These are phyloP conservation scores for Castanea sativa DNA, from an alignment of 306 rosid genomes.

Conservation along the genomic window DNA sequence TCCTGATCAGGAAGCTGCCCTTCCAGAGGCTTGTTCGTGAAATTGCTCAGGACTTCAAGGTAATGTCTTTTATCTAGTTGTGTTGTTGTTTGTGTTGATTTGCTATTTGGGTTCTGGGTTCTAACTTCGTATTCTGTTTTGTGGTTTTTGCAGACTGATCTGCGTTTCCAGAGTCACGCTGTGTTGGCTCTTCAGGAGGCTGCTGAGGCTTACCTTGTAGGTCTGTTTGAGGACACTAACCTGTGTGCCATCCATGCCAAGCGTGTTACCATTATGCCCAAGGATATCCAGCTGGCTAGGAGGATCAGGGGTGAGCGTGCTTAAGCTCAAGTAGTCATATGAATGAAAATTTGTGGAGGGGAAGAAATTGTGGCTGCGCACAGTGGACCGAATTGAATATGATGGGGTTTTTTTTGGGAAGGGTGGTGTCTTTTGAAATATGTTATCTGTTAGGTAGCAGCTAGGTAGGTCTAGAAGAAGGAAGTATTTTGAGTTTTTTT, in stretches of 20 bases:
- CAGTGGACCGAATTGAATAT: conserved; percentile 11
- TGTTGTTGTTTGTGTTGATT: no score
- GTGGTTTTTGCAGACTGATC: conserved; percentile 59
- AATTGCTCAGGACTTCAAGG: conserved; percentile 97
- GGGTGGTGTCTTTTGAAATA: conserved; percentile 1
- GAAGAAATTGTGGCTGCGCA: conserved; percentile 46
- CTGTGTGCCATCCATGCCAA: conserved; percentile 91
- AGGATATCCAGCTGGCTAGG: conserved; percentile 90
- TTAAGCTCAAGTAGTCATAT: conserved; percentile 10
- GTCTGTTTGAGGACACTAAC: conserved; percentile 88
- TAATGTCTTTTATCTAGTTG: not conserved
- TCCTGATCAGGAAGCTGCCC: conserved; percentile 82
- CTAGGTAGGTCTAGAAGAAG: conserved; percentile 4
- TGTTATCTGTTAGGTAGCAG: conserved; percentile 1
- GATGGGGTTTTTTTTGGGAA: not conserved
- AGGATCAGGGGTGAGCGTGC: conserved; percentile 96
- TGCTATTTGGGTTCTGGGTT: not conserved
- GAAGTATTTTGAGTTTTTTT: not conserved
- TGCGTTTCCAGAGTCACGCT: conserved; percentile 96
- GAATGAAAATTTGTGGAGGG: not conserved
- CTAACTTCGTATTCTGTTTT: not conserved
- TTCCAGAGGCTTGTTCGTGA: conserved; percentile 96
- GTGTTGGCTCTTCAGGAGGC: conserved; percentile 92
- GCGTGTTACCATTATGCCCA: conserved; percentile 94
- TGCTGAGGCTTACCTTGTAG: conserved; percentile 89